Evolutionary conservation across 108 stramenopile genomes (phyloP).

Genomic region (Cyclotella cryptica): DNA sequence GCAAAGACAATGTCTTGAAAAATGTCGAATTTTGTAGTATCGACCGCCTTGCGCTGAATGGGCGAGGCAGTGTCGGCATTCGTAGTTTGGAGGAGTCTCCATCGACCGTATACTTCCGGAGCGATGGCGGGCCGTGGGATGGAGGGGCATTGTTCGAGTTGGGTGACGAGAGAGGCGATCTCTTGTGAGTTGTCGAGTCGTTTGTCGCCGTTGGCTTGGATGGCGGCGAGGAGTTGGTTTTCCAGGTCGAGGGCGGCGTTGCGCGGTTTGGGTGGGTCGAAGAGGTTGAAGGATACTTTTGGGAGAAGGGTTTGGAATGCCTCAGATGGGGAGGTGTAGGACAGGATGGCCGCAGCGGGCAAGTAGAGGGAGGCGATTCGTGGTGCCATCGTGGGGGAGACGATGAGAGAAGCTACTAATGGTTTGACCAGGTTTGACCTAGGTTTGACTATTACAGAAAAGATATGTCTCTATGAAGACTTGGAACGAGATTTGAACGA

Average conservation of each 20-base stretch:
- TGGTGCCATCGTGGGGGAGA: background rate
- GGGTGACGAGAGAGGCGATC: constrained; percentile 57
- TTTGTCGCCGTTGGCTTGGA: constrained; percentile 46
- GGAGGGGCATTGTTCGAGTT: constrained; percentile 54
- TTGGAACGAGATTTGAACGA: too few species aligned
- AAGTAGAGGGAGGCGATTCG: background rate
- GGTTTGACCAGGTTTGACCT: too few species aligned
- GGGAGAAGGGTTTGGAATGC: constrained; percentile 52
- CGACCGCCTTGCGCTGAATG: constrained; percentile 88
- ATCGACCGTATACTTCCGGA: constrained; percentile 74
- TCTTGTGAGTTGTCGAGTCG: constrained; percentile 74
- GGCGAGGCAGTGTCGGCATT: constrained; percentile 86
- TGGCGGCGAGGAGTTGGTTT: constrained; percentile 51
- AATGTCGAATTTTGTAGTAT: constrained; percentile 78
- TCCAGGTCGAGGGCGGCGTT: constrained; percentile 44
- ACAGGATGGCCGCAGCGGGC: background rate
- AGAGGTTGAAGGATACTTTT: constrained; percentile 24
- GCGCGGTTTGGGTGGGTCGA: constrained; percentile 12
- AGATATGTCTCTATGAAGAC: too few species aligned
- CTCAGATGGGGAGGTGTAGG: background rate
- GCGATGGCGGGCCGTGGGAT: constrained; percentile 78
- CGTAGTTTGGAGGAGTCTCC: constrained; percentile 79
- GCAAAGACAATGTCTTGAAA: constrained; percentile 82
- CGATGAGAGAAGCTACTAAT: background rate
- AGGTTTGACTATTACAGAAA: too few species aligned